These are phyloP conservation scores for Chalciporus sphaerocephalus DNA, from an alignment of 768 basidiomycete species.

Conservation along the genomic window DNA sequence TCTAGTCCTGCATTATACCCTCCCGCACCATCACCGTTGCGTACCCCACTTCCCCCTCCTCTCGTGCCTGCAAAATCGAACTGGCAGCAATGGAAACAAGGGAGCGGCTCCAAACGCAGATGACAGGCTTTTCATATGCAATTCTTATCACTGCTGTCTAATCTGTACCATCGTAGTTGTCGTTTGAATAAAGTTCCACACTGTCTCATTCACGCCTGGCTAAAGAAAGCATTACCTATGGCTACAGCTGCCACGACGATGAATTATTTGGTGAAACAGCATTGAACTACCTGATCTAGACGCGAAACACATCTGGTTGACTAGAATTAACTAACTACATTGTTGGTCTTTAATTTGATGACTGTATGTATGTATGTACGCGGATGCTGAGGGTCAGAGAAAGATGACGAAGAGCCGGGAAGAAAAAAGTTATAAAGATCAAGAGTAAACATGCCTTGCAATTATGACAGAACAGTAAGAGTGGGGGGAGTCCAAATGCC, in stretches of 20 bases:
- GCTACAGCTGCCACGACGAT: conserved; percentile 9
- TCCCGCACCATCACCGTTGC: conserved; percentile 8
- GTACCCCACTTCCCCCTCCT: conserved; percentile 21
- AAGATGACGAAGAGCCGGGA: conserved; percentile 18
- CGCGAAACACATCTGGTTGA: conserved; percentile 21
- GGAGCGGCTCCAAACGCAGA: conserved; percentile 15
- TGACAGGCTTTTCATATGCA: conserved; percentile 6
- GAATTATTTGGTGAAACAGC: conserved; percentile 11
- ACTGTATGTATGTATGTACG: conserved; percentile 41
- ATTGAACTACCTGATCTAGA: conserved; percentile 20
- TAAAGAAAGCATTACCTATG: conserved; percentile 8
- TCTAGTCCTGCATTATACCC: conserved; percentile 11
- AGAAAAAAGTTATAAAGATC: conserved; percentile 36
- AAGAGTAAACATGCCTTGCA: conserved; percentile 25
- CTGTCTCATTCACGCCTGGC: neutral
- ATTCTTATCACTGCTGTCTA: neutral
- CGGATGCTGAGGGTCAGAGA: conserved; percentile 27
- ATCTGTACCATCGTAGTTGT: neutral
- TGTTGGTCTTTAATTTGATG: conserved; percentile 40
- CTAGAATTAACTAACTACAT: conserved; percentile 50
- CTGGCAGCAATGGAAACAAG: conserved; percentile 52
- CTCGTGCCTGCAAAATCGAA: conserved; percentile 33
- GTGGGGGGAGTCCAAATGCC: conserved; percentile 11
- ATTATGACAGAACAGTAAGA: conserved; percentile 29
- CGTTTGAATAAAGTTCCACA: conserved; percentile 4